Evolutionary conservation across 805 yeast species (phyloP), one percentile per base, ranked within the genome.

Genomic region (Candida palmyrensis): DNA sequence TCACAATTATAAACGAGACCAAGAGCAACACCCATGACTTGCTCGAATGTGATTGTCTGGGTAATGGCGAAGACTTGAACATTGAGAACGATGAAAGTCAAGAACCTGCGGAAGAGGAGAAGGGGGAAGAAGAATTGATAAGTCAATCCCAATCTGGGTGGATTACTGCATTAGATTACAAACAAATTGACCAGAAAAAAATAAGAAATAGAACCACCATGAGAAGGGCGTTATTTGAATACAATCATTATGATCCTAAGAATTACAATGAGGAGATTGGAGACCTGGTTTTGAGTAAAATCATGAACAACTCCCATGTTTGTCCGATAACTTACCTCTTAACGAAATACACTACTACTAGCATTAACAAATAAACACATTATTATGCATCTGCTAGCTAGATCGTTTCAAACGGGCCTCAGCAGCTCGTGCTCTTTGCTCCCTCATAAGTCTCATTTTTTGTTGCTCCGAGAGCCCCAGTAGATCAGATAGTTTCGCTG

Each of bases 351-450:
- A 53, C 52, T 18, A 32, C 38, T 4, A 27, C 27, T 17, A 23
- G 25, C 19, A 7, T 29, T 15, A 24, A 24, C 22, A 14, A 25
- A 5, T 27, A 19, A 20, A 13, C 14, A n/a, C n/a, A n/a, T n/a
- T n/a, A n/a, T n/a, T n/a, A n/a, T n/a, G n/a, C n/a, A n/a, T 30
- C 24, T 18, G 11, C 27, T 31, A 14, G 24, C 29, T 27, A 29
- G 27, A 12, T 29, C 7, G 10, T 11, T 49, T 56, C 35, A 85
- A 47, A 45, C 98, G 69, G 0, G 90, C 95, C 54, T 92, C 97
- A 0, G 95, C 97, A 0, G 98, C 98, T 35, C 97, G 72, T 1
- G 97, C 97, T 35, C 97, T 69, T 49, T 89, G 89, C 48, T 92
- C 98, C 39, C 98, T 75, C 83, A 89, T 88, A 14, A 92, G 60